Evolutionary conservation across 2,329 filamentous ascomycete species (phyloP).

Genomic region (Falciphora oryzae): DNA sequence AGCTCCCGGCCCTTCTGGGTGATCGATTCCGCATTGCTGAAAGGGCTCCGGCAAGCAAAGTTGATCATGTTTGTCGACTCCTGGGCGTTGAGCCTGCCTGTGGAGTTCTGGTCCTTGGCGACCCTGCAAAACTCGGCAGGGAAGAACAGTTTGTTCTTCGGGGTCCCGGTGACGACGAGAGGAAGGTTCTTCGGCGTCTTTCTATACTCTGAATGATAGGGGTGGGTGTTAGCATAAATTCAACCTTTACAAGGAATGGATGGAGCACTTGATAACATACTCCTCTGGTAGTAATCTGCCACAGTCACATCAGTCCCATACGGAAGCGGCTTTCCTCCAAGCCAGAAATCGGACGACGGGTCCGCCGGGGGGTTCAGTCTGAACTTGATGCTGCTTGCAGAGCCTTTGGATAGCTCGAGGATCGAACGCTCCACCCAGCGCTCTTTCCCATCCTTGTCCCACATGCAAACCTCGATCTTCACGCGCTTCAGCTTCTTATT

Average conservation of each 20-base stretch:
- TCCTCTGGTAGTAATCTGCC: conserved; percentile 37
- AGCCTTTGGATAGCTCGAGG: conserved; percentile 19
- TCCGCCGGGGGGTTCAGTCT: conserved; percentile 13
- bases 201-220: conserved; percentile 21
- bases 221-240: not conserved
- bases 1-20: conserved; percentile 48
- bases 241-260: not conserved
- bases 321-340: conserved; percentile 21
- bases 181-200: conserved; percentile 38
- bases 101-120: conserved; percentile 57
- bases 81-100: conserved; percentile 48
- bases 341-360: conserved; percentile 26
- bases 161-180: conserved; percentile 60
- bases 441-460: conserved; percentile 24
- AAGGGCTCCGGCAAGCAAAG: conserved; percentile 64
- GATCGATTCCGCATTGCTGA: conserved; percentile 62
- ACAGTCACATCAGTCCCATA: conserved; percentile 28
- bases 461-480: conserved; percentile 14
- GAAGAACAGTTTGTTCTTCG: conserved; percentile 53
- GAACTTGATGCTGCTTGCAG: conserved; percentile 12
- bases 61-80: conserved; percentile 66
- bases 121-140: conserved; percentile 63
- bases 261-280: conserved; percentile 24
- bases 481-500: not conserved
- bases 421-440: conserved; percentile 24